A percentile compares a stretch with the other conserved stretches of the same genome.
Conservation (phyloP, 192 early-diverging fungal genomes). For the Piromyces sp. region DNA sequence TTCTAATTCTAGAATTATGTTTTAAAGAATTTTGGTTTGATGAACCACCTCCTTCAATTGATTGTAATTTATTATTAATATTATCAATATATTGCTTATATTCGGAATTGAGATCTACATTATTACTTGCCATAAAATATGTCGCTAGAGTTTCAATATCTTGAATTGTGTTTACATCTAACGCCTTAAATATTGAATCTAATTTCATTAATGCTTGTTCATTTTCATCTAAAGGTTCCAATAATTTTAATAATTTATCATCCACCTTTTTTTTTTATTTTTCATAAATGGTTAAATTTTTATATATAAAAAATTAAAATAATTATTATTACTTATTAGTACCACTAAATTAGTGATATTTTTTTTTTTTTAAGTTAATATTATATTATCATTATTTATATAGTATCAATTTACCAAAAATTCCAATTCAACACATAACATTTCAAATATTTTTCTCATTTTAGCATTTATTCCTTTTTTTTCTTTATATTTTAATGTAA, state of each 20-base stretch:
- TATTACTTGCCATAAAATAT: slow-evolving; percentile 11
- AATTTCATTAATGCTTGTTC: slow-evolving; percentile 35
- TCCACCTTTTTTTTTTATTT: slow-evolving; percentile 18
- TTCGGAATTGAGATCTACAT: not conserved
- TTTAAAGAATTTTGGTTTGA: not conserved
- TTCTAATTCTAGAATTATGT: not conserved
- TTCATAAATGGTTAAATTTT: no score
- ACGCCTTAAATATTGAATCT: slow-evolving; percentile 37
- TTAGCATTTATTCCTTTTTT: not conserved
- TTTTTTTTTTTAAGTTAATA: no score
- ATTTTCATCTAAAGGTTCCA: slow-evolving; percentile 23
- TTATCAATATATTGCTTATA: not conserved
- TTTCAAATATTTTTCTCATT: not conserved
- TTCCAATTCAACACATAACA: not conserved
- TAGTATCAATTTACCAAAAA: not conserved
- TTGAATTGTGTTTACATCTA: slow-evolving; percentile 28
- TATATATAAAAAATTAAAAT: no score
- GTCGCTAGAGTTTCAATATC: slow-evolving; percentile 26
- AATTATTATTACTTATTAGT: no score
- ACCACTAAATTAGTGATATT: no score
- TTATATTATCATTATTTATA: no score
- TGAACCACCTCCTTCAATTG: not conserved
- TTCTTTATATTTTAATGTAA: not conserved
- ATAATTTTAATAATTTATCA: slow-evolving; percentile 35
- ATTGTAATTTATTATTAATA: not conserved